Percentiles rank a stretch among this genome's conserved stretches.
phyloP scores from a whole-genome alignment of 2,329 filamentous ascomycete species.

The Colletotrichum theobromicola region DNA sequence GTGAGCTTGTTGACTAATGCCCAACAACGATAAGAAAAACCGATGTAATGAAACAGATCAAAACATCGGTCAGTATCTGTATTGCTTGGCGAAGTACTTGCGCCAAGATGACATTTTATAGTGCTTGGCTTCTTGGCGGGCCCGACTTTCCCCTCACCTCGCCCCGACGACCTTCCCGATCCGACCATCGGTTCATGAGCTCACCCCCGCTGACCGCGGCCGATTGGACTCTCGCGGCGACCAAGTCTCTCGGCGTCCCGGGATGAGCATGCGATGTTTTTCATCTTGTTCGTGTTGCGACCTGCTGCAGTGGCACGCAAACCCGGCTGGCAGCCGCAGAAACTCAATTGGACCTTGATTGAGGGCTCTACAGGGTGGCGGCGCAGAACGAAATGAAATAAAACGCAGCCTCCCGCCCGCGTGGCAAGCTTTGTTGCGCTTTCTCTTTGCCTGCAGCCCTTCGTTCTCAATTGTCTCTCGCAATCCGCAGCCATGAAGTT shows the following conservation, averaged over 20 bases:
- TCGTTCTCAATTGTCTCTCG: not conserved
- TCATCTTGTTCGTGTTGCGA: not conserved
- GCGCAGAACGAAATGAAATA: not conserved
- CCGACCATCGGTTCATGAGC: not conserved
- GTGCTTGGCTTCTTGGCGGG: constrained; percentile 19
- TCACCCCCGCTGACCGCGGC: not conserved
- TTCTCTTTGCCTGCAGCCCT: no score
- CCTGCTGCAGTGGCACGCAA: not conserved
- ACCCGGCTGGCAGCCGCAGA: not conserved
- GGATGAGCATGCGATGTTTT: constrained; percentile 11
- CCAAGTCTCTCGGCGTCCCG: constrained; percentile 1
- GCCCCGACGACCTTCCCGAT: constrained; percentile 17
- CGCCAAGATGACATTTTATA: not conserved
- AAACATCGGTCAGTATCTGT: not conserved
- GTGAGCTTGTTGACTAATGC: no score
- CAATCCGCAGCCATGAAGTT: constrained; percentile 18
- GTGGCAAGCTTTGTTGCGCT: no score
- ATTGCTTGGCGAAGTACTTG: not conserved
- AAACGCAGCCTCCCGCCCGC: not conserved
- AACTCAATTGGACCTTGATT: not conserved
- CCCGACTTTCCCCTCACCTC: constrained; percentile 11
- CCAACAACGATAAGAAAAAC: no score
- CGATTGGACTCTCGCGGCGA: not conserved
- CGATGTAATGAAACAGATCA: no score
- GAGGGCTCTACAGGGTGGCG: not conserved